Evolutionary conservation across 495 filamentous ascomycete species (phyloP).

Genomic region (Neurospora tetrasperma): DNA sequence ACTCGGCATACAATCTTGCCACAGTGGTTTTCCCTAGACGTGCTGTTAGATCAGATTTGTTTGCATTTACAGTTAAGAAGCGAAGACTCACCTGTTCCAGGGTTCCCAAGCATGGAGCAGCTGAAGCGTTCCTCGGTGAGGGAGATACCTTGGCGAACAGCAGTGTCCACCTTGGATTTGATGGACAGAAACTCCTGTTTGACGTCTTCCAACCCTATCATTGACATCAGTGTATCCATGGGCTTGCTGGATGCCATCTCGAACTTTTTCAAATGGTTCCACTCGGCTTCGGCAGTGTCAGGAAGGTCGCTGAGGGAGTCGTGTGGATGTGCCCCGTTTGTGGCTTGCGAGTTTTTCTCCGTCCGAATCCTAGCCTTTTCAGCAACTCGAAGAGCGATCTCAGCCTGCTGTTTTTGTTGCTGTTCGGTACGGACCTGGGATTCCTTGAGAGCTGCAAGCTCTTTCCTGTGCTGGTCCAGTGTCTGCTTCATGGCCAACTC

Average conservation of each 20-base stretch:
- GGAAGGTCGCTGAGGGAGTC: neutral
- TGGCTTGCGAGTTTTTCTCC: neutral
- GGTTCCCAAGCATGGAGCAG: slow-evolving; percentile 62
- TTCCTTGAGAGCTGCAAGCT: slow-evolving; percentile 17
- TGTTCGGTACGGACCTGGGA: slow-evolving; percentile 4
- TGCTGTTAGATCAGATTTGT: neutral
- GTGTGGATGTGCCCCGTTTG: neutral
- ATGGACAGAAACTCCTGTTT: slow-evolving; percentile 55
- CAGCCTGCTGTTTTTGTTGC: slow-evolving; percentile 6
- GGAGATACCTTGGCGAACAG: slow-evolving; percentile 45
- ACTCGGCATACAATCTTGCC: slow-evolving; percentile 63
- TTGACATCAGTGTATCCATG: slow-evolving; percentile 56
- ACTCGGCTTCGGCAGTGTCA: slow-evolving; percentile 37
- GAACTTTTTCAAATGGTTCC: slow-evolving; percentile 48
- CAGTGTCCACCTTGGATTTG: slow-evolving; percentile 56
- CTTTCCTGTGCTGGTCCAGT: slow-evolving; percentile 31
- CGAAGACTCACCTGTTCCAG: slow-evolving; percentile 54
- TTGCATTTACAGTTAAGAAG: no score
- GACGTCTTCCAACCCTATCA: slow-evolving; percentile 65
- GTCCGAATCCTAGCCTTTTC: neutral
- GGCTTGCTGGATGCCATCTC: slow-evolving; percentile 40
- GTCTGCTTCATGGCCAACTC: slow-evolving; percentile 33
- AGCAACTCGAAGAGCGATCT: neutral
- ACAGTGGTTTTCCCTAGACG: slow-evolving; percentile 69
- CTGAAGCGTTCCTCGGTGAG: slow-evolving; percentile 52